Percentiles rank a stretch among this genome's conserved stretches.
Evolutionary conservation across 108 stramenopile species (phyloP).

Genomic region (Aurantiochytrium sp.): DNA sequence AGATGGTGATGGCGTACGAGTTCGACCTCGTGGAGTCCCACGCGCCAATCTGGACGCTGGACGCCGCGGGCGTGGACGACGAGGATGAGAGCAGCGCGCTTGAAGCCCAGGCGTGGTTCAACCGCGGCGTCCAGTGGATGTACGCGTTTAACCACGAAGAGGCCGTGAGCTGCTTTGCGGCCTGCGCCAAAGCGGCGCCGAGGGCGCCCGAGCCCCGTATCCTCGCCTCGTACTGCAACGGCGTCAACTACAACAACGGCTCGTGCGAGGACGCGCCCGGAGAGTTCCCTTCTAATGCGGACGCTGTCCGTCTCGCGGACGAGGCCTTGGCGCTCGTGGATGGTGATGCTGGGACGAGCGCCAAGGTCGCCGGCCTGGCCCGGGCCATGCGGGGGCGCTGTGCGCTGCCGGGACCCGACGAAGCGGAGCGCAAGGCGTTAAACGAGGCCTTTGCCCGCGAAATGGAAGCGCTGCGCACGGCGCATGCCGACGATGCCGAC

Average conservation of each 20-base stretch:
- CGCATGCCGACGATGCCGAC: not conserved
- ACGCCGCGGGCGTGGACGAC: too few species aligned
- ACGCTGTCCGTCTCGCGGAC: not conserved
- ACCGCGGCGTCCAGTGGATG: not conserved
- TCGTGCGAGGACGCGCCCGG: not conserved
- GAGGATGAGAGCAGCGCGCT: too few species aligned
- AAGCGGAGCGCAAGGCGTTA: not conserved
- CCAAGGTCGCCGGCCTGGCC: not conserved
- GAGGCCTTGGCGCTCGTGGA: not conserved
- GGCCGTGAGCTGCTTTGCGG: not conserved
- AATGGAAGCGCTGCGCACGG: not conserved
- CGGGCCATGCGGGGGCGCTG: not conserved
- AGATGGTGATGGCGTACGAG: too few species aligned
- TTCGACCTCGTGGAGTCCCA: not conserved
- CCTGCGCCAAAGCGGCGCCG: not conserved
- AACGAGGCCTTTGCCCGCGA: not conserved
- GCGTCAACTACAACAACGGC: slow-evolving; percentile 13
- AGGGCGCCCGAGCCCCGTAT: not conserved
- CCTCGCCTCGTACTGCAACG: not conserved
- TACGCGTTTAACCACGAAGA: not conserved
- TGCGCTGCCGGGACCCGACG: not conserved
- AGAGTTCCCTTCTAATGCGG: not conserved
- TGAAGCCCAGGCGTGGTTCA: not conserved
- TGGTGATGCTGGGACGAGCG: not conserved
- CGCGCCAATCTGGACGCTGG: too few species aligned